Conservation (phyloP, 2,329 filamentous ascomycete genomes). For the Ascomycota sp. region DNA sequence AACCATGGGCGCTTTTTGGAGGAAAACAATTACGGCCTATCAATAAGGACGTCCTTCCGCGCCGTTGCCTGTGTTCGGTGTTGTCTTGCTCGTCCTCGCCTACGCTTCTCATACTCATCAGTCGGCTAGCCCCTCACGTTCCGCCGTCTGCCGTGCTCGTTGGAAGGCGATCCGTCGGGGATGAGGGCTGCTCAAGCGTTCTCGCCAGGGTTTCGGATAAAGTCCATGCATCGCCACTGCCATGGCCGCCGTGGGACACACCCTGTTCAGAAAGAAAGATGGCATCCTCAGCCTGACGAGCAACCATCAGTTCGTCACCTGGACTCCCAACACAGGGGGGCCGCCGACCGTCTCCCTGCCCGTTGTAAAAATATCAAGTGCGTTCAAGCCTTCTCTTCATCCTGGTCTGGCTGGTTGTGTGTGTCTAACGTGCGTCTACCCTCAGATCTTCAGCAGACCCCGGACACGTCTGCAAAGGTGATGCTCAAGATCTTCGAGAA, state of each 20-base stretch:
- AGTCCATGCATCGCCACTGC: too few species aligned
- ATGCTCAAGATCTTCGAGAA: slow-evolving; percentile 86
- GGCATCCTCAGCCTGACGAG: slow-evolving; percentile 57
- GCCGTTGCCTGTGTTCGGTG: too few species aligned
- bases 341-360: slow-evolving; percentile 47
- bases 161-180: too few species aligned
- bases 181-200: too few species aligned
- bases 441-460: slow-evolving; percentile 82
- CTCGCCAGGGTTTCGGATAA: too few species aligned
- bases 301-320: slow-evolving; percentile 57
- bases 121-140: too few species aligned
- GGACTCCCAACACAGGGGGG: slow-evolving; percentile 51
- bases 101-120: too few species aligned
- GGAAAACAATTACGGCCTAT: too few species aligned
- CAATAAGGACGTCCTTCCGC: too few species aligned
- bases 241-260: slow-evolving; percentile 45
- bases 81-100: too few species aligned
- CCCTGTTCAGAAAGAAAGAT: slow-evolving; percentile 90
- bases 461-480: slow-evolving; percentile 69
- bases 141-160: too few species aligned
- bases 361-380: slow-evolving; percentile 66
- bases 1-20: too few species aligned
- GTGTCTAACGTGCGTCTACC: not conserved
- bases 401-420: not conserved
- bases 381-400: slow-evolving; percentile 12